These are phyloP conservation scores for Eutypella sp. DNA, from an alignment of 2,329 filamentous ascomycete species.

Conservation along the genomic window DNA sequence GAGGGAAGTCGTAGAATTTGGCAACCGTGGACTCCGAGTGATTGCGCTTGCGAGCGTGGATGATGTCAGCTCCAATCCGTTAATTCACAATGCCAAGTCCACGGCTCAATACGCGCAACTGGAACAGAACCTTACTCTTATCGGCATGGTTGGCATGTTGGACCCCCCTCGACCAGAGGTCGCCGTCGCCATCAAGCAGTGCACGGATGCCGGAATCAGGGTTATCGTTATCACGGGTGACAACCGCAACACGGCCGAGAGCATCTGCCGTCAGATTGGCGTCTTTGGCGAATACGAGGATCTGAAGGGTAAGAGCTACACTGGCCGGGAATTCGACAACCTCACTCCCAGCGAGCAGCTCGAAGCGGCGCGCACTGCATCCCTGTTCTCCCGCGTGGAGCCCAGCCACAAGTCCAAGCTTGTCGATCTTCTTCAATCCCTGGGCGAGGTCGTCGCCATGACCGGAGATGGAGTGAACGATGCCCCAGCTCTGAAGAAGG, in stretches of 20 bases:
- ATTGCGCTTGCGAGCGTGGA: slow-evolving; percentile 88
- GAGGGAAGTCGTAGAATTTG: slow-evolving; percentile 82
- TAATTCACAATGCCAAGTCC: slow-evolving; percentile 71
- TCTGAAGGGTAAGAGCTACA: slow-evolving; percentile 87
- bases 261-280: slow-evolving; percentile 95
- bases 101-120: slow-evolving; percentile 79
- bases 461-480: slow-evolving; percentile 99
- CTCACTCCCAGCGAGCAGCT: slow-evolving; percentile 75
- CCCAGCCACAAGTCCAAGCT: slow-evolving; percentile 96
- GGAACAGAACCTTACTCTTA: slow-evolving; percentile 89
- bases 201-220: slow-evolving; percentile 87
- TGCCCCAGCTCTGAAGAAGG: slow-evolving; percentile 94
- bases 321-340: slow-evolving; percentile 89
- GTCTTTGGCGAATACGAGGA: slow-evolving; percentile 81
- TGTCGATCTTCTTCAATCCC: slow-evolving; percentile 89
- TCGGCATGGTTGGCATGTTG: slow-evolving; percentile 93
- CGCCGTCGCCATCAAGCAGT: slow-evolving; percentile 77
- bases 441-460: slow-evolving; percentile 96
- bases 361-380: slow-evolving; percentile 77
- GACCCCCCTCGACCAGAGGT: slow-evolving; percentile 95
- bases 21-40: slow-evolving; percentile 86
- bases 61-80: slow-evolving; percentile 63
- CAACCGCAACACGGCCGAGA: slow-evolving; percentile 95
- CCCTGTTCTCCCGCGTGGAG: slow-evolving; percentile 92
- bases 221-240: slow-evolving; percentile 98